Conservation (phyloP, 352 stramenopile species). For the Phytophthora ohioensis region DNA sequence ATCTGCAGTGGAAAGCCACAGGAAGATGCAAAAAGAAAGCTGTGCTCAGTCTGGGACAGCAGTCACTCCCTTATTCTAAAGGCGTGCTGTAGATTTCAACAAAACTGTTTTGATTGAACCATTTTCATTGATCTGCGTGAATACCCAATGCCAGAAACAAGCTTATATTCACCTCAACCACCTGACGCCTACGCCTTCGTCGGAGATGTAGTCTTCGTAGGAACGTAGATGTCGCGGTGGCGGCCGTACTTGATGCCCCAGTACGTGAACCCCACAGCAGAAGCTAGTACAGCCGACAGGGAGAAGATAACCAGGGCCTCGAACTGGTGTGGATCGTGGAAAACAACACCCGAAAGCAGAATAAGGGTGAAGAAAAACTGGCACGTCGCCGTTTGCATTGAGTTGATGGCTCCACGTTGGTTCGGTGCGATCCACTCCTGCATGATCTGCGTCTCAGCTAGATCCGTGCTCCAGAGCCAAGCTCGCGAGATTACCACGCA, state of each 20-base stretch:
- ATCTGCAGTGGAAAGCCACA: too few species aligned
- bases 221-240: constrained; percentile 47
- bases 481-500: constrained; percentile 60
- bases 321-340: constrained; percentile 64
- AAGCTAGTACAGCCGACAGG: constrained; percentile 47
- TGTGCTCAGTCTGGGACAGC: too few species aligned
- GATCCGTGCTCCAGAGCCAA: constrained; percentile 66
- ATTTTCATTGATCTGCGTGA: neutral
- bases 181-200: constrained; percentile 9
- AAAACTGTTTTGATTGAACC: neutral
- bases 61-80: too few species aligned
- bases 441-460: constrained; percentile 80
- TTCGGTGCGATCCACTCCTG: constrained; percentile 71
- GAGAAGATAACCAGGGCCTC: constrained; percentile 66
- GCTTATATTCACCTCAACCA: neutral
- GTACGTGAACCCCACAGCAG: constrained; percentile 59
- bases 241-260: constrained; percentile 63
- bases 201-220: constrained; percentile 10
- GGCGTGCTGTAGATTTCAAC: neutral
- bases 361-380: constrained; percentile 77
- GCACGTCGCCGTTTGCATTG: constrained; percentile 70
- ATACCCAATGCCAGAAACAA: too few species aligned
- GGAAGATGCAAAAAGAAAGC: too few species aligned
- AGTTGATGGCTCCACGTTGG: constrained; percentile 63
- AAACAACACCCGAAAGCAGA: constrained; percentile 54